Evolutionary conservation across 306 rosid genomes (phyloP), one percentile per base, ranked within the genome.

Genomic region (Prunus salicina): DNA sequence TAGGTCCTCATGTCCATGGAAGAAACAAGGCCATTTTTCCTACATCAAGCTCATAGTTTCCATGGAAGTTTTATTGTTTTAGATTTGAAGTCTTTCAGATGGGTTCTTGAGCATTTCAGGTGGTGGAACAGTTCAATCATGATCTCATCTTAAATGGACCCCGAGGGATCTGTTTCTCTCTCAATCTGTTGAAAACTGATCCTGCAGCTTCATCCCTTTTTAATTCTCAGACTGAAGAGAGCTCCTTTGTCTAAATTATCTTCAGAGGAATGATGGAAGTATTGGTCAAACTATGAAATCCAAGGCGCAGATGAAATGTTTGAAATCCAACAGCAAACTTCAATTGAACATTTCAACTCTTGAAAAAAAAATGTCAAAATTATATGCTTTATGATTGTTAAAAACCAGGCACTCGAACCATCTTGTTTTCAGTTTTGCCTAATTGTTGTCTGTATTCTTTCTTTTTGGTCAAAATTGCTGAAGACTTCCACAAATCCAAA

Each of bases 1-100:
- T 76, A 72, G 49, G 83, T 78, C 84, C 79, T 78, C 73, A 71
- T 65, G 15, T 55, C 55, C 68, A 38, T 77, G 78, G 71, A 80
- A 18, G 67, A 69, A 78, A 68, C 64, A 71, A 74, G 72, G 51
- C 79, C 38, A 72, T 34, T 76, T 82, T 55, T 72, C 81, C 16
- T 70, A 11, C 45, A 50, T 50, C 15, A 69, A 24, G 24, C 55
- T 69, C 73, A 69, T 7, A 27, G 43, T 49, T 72, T 41, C 67
- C 43, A 5, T 41, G 67, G 66, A 56, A 56, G 34, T 38, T 14
- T 52, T 20, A n/a, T 62, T 61, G n/a, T n/a, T 61, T 28, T 22
- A 38, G 57, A 62, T 46, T 45, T 16, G 14, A 61, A 60, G 60
- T 50, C n/a, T 30, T 61, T 66, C 1, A 7, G 51, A 66, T 65